These are phyloP conservation scores for Calendula officinalis DNA, from an alignment of 129 eudicot species.

Conservation along the genomic window DNA sequence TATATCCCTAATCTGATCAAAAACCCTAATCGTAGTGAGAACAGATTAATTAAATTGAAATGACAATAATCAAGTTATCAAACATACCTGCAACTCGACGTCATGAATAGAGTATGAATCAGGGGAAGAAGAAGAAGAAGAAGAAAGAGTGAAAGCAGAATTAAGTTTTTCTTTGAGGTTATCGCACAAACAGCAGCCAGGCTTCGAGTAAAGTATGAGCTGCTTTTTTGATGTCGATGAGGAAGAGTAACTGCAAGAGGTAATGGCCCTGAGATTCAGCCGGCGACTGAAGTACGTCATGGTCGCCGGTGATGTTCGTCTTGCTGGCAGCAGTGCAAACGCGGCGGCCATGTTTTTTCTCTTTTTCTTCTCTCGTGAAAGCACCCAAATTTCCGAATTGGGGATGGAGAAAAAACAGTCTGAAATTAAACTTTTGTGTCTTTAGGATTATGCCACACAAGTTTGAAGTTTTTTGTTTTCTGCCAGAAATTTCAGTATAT, in stretches of 20 bases:
- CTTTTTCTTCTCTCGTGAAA: not conserved
- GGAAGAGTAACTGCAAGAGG: constrained; percentile 26
- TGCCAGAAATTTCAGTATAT: no score
- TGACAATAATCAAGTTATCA: not conserved
- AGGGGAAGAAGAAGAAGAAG: constrained; percentile 33
- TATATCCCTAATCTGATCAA: constrained; percentile 67
- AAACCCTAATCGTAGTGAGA: not conserved
- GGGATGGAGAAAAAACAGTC: no score
- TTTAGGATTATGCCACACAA: no score
- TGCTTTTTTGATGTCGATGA: constrained; percentile 35
- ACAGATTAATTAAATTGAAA: constrained; percentile 12
- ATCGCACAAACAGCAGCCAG: constrained; percentile 97
- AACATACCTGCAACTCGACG: constrained; percentile 60
- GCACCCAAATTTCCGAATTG: not conserved
- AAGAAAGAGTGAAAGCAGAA: constrained; percentile 63
- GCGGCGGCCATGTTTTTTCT: constrained; percentile 15
- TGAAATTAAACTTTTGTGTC: no score
- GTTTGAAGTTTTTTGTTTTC: no score
- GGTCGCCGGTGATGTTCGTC: constrained; percentile 17
- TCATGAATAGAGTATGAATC: constrained; percentile 51
- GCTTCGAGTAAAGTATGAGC: constrained; percentile 79
- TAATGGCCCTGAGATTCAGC: not conserved
- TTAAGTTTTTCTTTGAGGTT: constrained; percentile 85
- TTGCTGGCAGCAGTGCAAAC: constrained; percentile 5
- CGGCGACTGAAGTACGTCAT: constrained; percentile 11